Conservation (phyloP, 805 yeast species). For the Wickerhamiella brachini region DNA sequence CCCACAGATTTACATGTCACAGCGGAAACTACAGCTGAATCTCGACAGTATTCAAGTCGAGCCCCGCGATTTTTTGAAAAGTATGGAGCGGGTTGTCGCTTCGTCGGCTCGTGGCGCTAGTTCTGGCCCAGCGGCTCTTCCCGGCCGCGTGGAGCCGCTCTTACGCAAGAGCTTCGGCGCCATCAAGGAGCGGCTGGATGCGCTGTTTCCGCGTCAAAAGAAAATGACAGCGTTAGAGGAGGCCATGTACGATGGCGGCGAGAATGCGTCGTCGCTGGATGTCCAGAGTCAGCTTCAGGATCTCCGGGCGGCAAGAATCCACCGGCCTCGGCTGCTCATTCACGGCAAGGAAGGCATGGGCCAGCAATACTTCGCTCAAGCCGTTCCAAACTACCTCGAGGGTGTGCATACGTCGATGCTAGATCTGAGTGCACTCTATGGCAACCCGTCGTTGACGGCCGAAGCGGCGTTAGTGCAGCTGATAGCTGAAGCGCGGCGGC, state of each 20-base stretch:
- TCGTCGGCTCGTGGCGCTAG: constrained; percentile 81
- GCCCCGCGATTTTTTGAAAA: constrained; percentile 74
- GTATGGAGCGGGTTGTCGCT: constrained; percentile 78
- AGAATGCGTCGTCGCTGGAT: constrained; percentile 33
- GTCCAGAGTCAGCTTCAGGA: constrained; percentile 52
- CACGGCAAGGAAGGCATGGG: constrained; percentile 72
- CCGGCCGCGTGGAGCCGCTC: constrained; percentile 54
- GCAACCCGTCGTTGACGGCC: constrained; percentile 67
- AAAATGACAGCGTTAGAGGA: constrained; percentile 51
- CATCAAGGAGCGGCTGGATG: constrained; percentile 36
- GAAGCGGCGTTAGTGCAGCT: constrained; percentile 76
- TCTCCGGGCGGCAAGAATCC: constrained; percentile 47
- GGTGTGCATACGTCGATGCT: constrained; percentile 80
- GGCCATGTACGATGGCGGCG: constrained; percentile 41
- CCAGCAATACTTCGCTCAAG: constrained; percentile 71
- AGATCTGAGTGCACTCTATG: constrained; percentile 62
- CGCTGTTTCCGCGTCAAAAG: constrained; percentile 46
- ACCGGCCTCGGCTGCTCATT: constrained; percentile 67
- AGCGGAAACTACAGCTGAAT: constrained; percentile 59
- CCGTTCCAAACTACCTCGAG: constrained; percentile 68
- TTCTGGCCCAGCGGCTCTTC: constrained; percentile 61
- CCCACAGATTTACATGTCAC: constrained; percentile 79
- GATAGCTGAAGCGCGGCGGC: constrained; percentile 76
- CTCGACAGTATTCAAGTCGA: constrained; percentile 57
- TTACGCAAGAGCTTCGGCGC: constrained; percentile 37